A percentile compares a stretch with the other conserved stretches of the same genome.
These are phyloP conservation scores for Tolypocladium guangdongense DNA, from an alignment of 2,329 filamentous ascomycete genomes.

Conservation along the genomic window DNA sequence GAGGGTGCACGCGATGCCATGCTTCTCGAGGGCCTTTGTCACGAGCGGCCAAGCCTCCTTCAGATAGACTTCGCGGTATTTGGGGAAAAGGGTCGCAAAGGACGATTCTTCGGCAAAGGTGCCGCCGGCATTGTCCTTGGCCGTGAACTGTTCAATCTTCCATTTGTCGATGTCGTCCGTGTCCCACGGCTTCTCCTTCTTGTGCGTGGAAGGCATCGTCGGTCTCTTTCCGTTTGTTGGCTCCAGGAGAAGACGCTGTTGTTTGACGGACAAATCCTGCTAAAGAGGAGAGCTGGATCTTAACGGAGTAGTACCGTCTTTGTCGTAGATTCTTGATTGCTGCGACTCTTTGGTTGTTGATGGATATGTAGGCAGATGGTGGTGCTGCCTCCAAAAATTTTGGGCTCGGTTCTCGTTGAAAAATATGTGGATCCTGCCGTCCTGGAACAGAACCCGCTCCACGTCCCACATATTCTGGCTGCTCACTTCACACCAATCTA, in stretches of 20 bases:
- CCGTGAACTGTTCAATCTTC: slow-evolving; percentile 80
- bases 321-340: not conserved
- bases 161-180: slow-evolving; percentile 96
- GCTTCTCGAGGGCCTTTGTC: slow-evolving; percentile 76
- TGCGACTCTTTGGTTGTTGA: not conserved
- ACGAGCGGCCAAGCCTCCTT: slow-evolving; percentile 89
- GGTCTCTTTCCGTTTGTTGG: not conserved
- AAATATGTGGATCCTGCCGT: too few species aligned
- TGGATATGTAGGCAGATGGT: not conserved
- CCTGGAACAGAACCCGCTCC: too few species aligned
- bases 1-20: slow-evolving; percentile 80
- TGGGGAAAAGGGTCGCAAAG: slow-evolving; percentile 81
- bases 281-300: not conserved
- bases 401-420: too few species aligned
- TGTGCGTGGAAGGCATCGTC: slow-evolving; percentile 75
- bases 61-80: slow-evolving; percentile 91
- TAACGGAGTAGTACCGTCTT: not conserved
- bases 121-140: slow-evolving; percentile 74
- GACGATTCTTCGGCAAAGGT: slow-evolving; percentile 88
- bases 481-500: too few species aligned
- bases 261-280: not conserved
- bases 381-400: slow-evolving; percentile 1
- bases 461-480: too few species aligned
- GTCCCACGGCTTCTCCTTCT: slow-evolving; percentile 88
- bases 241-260: not conserved